Percentiles rank a stretch among this genome's conserved stretches.
phyloP scores from a whole-genome alignment of 2,329 filamentous ascomycete genomes.

The Diaporthe capsici region DNA sequence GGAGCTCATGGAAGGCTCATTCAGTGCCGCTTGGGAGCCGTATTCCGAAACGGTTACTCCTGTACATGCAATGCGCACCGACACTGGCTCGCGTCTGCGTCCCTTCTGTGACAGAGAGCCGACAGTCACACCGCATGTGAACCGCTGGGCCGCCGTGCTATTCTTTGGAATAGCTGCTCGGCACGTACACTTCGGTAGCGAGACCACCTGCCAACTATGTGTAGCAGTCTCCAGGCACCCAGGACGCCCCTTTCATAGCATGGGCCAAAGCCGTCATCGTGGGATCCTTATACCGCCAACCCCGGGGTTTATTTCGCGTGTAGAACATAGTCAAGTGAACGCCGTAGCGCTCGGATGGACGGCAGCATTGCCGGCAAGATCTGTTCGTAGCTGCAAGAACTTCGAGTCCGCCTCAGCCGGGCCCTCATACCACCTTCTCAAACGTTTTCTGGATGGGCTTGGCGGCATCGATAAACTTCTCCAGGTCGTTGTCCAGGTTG shows the following conservation, averaged over 20 bases:
- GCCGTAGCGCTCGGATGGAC: not conserved
- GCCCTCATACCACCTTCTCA: constrained; percentile 75
- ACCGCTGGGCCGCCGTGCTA: not conserved
- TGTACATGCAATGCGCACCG: not conserved
- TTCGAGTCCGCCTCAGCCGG: not conserved
- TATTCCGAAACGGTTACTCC: not conserved
- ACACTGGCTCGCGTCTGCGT: not conserved
- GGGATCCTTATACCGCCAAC: not conserved
- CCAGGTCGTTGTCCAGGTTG: constrained; percentile 90
- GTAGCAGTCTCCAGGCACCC: not conserved
- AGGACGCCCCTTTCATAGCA: not conserved
- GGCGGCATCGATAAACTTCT: constrained; percentile 93
- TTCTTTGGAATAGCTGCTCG: not conserved
- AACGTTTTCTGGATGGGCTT: constrained; percentile 91
- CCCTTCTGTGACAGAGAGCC: not conserved
- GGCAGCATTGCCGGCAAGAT: not conserved
- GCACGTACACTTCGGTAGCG: not conserved
- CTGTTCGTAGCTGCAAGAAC: too few relatives aligned
- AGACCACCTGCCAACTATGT: not conserved
- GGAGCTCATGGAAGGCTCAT: not conserved
- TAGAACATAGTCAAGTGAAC: not conserved
- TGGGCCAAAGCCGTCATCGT: too few relatives aligned
- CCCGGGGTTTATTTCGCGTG: too few relatives aligned
- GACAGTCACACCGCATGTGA: not conserved
- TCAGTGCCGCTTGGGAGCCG: not conserved